Evolutionary conservation across 805 yeast species (phyloP).

Genomic region (Blastobotrys robertii): DNA sequence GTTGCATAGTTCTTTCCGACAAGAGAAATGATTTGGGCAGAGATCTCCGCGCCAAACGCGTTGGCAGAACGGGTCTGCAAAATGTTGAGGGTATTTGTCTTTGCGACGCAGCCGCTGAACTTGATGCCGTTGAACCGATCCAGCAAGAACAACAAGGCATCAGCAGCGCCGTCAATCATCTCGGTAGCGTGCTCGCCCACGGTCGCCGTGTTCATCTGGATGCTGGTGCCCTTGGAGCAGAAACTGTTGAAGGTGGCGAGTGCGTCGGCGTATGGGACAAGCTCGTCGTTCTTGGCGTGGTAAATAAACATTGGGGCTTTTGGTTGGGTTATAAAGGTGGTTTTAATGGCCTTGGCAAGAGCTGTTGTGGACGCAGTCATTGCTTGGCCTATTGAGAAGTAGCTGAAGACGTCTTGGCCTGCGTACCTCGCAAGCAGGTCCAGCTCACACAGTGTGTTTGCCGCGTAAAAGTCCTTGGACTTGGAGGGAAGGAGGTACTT

Average conservation of each 20-base stretch:
- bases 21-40: no score
- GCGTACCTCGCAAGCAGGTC: slow-evolving; percentile 9
- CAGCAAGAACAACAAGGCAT: slow-evolving; percentile 1
- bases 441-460: slow-evolving; percentile 9
- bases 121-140: slow-evolving; percentile 2
- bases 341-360: slow-evolving; percentile 5
- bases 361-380: slow-evolving; percentile 6
- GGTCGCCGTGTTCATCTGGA: neutral
- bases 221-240: slow-evolving; percentile 2
- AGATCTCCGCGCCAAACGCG: no score
- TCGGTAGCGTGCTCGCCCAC: slow-evolving; percentile 1
- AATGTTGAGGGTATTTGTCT: no score
- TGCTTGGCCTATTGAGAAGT: slow-evolving; percentile 2
- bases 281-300: slow-evolving; percentile 17
- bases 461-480: no score
- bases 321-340: slow-evolving; percentile 14
- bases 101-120: no score
- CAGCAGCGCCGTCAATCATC: neutral
- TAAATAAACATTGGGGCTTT: slow-evolving; percentile 17
- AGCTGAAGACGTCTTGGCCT: neutral
- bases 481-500: no score
- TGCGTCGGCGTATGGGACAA: slow-evolving; percentile 5
- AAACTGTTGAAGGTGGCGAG: neutral
- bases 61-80: no score
- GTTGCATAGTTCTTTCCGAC: no score